Evolutionary conservation across 441 rosid genomes (phyloP).

Genomic region (Aquilaria agallochum): DNA sequence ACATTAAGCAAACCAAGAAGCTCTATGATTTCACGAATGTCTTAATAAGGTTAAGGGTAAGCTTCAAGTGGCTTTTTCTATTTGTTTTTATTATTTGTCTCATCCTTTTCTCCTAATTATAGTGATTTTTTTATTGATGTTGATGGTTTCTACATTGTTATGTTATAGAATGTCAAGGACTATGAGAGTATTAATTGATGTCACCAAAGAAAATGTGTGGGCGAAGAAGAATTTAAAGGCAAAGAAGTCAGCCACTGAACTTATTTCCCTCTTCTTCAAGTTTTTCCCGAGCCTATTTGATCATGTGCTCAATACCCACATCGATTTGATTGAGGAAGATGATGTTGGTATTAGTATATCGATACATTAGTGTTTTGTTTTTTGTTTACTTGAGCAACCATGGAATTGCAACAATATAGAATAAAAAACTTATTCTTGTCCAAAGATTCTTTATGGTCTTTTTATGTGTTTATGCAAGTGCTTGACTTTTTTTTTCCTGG

Average conservation of each 20-base stretch:
- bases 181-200: slow-evolving; percentile 79
- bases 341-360: slow-evolving; percentile 71
- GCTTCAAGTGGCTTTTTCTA: slow-evolving; percentile 51
- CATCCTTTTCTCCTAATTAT: neutral
- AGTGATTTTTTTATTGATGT: neutral
- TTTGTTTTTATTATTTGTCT: slow-evolving; percentile 7
- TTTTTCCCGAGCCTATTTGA: slow-evolving; percentile 74
- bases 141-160: neutral
- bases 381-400: neutral
- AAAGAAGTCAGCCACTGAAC: slow-evolving; percentile 93
- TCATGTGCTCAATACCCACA: slow-evolving; percentile 69
- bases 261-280: slow-evolving; percentile 94
- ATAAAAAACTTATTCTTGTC: neutral
- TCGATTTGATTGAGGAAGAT: slow-evolving; percentile 90
- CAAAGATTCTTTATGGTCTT: neutral
- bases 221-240: slow-evolving; percentile 87
- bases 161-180: slow-evolving; percentile 67
- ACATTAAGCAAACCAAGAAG: slow-evolving; percentile 76
- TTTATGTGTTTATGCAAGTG: neutral
- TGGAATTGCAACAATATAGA: neutral
- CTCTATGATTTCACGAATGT: slow-evolving; percentile 90
- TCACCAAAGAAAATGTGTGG: slow-evolving; percentile 69
- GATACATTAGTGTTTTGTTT: neutral
- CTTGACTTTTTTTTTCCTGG: neutral
- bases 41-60: slow-evolving; percentile 93